phyloP scores from a whole-genome alignment of 768 basidiomycete genomes.

The Podaxis pistillaris region DNA sequence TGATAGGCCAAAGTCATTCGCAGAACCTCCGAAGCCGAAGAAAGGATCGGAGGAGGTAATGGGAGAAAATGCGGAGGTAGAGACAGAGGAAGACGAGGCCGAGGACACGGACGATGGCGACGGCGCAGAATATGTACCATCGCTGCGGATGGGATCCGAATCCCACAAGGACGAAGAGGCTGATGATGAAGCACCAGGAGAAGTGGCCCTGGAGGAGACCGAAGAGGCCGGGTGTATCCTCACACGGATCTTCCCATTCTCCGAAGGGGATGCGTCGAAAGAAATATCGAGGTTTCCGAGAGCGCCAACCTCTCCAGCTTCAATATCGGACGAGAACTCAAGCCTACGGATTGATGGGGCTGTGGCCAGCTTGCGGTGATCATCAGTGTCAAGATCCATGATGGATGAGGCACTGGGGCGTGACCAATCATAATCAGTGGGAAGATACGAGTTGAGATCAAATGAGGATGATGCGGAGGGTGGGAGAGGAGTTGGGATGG shows the following conservation, averaged over 20 bases:
- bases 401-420: constrained; percentile 31
- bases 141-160: constrained; percentile 13
- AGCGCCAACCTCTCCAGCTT: constrained; percentile 42
- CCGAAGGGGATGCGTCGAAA: constrained; percentile 62
- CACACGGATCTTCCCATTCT: constrained; percentile 72
- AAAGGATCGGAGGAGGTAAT: constrained; percentile 46
- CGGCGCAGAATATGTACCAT: constrained; percentile 17
- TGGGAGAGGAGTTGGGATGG: constrained; percentile 48
- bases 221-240: constrained; percentile 64
- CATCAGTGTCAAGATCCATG: constrained; percentile 22
- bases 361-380: constrained; percentile 31
- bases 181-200: constrained; percentile 24
- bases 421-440: constrained; percentile 57
- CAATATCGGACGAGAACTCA: constrained; percentile 53
- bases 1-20: constrained; percentile 36
- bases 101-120: constrained; percentile 34
- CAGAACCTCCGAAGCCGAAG: constrained; percentile 45
- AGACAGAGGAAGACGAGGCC: constrained; percentile 33
- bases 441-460: constrained; percentile 45
- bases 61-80: constrained; percentile 14
- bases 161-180: constrained; percentile 21
- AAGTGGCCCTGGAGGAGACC: constrained; percentile 38
- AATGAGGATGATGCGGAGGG: constrained; percentile 42
- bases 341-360: constrained; percentile 43
- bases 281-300: constrained; percentile 68